Base-by-base conservation (phyloP, 2,329 filamentous ascomycete species). In the Harringtonia aguacate region DNA sequence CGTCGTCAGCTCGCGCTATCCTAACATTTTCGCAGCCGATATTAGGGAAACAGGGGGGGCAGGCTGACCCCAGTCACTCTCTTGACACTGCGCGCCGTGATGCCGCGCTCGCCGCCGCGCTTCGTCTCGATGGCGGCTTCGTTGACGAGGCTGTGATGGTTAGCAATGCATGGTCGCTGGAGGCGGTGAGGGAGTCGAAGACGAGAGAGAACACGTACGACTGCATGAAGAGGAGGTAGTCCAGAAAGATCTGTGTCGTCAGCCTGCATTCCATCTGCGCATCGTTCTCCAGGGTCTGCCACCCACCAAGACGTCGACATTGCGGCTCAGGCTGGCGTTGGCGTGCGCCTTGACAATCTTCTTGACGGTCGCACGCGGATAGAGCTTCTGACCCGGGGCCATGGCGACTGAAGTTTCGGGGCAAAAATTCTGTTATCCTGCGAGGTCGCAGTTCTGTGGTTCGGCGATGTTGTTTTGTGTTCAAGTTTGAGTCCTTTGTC, bases 341-440 rank as follows among this genome's bases (percentile, higher is more conserved):
- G 86, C 84, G 61, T 94, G 87, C 17, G 86, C 87, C 65, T 94
- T 95, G 56, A 94, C 73, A 48, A 94, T 90, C 62, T 88, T 89
- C 63, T 88, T 92, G 54, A 95, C 72, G 0, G 86, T 92, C 17
- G 78, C 80, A 50, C 88, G 81, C 12, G 88, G 88, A 56, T 94
- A 95, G 14, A 86, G 70, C 54, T 87, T 90, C 57, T 82, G 80
- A 20, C 77, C 70, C 13, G 75, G 66, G 41, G 75, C 77, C 73
- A 80, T 82, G 10, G 33, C 27, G 17, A n/a, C n/a, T n/a, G n/a
- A n/a, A n/a, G n/a, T n/a, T n/a, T n/a, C n/a, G n/a, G n/a, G n/a
- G n/a, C n/a, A n/a, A n/a, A n/a, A n/a, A n/a, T n/a, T n/a, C n/a
- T n/a, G n/a, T n/a, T n/a, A n/a, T n/a, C n/a, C n/a, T n/a, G n/a